These are phyloP conservation scores for Paecilomyces niveus DNA, from an alignment of 2,329 filamentous ascomycete species.

Conservation along the genomic window DNA sequence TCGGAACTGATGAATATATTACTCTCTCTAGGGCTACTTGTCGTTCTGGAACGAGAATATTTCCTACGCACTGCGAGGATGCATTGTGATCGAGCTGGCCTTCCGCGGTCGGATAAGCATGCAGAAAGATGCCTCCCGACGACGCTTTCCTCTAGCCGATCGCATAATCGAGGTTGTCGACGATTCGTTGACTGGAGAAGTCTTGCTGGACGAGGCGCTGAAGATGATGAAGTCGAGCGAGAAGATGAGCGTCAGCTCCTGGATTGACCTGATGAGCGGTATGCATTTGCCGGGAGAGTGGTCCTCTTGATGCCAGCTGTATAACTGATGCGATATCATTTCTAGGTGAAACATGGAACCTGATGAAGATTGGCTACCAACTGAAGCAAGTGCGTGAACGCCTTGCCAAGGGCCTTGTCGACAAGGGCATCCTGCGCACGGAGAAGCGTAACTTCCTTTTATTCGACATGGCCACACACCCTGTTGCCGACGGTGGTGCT, in stretches of 20 bases:
- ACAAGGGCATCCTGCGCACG: conserved; percentile 96
- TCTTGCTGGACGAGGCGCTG: conserved; percentile 90
- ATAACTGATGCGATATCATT: conserved; percentile 8
- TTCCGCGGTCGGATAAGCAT: conserved; percentile 95
- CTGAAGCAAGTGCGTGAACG: conserved; percentile 98
- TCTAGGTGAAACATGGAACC: conserved; percentile 95
- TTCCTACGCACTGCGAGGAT: conserved; percentile 92
- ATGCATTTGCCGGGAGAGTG: conserved; percentile 25
- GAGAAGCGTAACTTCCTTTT: conserved; percentile 99
- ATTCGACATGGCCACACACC: conserved; percentile 99
- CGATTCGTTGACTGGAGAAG: conserved; percentile 92
- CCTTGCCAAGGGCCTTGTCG: conserved; percentile 91
- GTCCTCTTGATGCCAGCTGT: conserved; percentile 1
- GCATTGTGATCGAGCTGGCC: conserved; percentile 95
- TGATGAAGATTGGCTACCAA: conserved; percentile 99
- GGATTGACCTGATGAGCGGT: conserved; percentile 99
- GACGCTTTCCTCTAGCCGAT: conserved; percentile 88
- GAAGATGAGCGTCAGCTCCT: conserved; percentile 98
- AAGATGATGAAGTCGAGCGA: conserved; percentile 99
- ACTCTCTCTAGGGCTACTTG: conserved; percentile 68
- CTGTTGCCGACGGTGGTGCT: conserved; percentile 88
- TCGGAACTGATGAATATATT: background rate
- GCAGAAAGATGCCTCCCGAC: conserved; percentile 89
- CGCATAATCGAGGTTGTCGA: conserved; percentile 95
- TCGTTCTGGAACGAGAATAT: conserved; percentile 99